Evolutionary conservation across 2,329 filamentous ascomycete genomes (phyloP).

Genomic region (Calonectria naviculata): DNA sequence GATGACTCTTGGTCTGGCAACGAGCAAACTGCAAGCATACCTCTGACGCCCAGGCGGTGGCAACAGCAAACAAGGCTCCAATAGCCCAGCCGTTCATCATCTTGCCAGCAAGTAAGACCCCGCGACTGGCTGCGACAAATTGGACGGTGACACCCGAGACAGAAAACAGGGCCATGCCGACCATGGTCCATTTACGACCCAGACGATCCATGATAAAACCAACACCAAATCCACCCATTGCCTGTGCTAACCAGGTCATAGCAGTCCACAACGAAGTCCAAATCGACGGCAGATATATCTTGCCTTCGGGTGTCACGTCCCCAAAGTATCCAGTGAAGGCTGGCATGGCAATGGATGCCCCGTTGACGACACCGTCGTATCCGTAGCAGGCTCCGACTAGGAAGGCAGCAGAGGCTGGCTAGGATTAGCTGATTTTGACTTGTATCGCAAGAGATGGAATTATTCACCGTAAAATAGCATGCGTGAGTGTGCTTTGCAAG

Average conservation of each 20-base stretch:
- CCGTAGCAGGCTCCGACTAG: neutral
- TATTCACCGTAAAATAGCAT: neutral
- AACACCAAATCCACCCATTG: neutral
- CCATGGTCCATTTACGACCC: neutral
- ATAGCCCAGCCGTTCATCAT: neutral
- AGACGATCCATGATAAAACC: neutral
- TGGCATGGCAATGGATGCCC: neutral
- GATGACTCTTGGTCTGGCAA: too few relatives aligned
- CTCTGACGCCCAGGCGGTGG: neutral
- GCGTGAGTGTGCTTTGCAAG: neutral
- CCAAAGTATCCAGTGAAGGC: neutral
- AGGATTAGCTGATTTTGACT: neutral
- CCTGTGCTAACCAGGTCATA: neutral
- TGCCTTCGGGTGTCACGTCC: neutral
- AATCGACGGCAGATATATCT: neutral
- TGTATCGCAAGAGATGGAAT: too few relatives aligned
- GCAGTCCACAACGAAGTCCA: neutral
- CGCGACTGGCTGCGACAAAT: neutral
- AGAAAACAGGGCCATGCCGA: neutral
- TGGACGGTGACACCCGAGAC: neutral
- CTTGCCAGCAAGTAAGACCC: neutral
- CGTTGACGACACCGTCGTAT: neutral
- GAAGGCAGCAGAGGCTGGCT: neutral
- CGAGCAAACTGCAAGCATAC: too few relatives aligned
- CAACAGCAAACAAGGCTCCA: neutral